phyloP scores from a whole-genome alignment of 495 filamentous ascomycete genomes.

The Tetracladium marchalianum region DNA sequence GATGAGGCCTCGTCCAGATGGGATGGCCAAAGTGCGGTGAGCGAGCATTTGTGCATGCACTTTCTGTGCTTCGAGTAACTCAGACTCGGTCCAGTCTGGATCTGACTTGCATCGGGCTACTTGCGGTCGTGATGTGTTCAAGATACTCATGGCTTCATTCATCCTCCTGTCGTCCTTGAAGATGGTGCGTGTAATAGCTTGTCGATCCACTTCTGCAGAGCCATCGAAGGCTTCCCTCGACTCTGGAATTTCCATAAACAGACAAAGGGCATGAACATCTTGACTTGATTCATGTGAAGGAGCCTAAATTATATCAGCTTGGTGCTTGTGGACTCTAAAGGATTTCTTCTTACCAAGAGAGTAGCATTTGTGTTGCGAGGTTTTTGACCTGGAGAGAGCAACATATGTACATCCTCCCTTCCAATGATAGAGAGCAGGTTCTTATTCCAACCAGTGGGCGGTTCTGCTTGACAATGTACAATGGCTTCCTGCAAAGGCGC shows the following conservation, averaged over 20 bases:
- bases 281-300: slow-evolving; percentile 55
- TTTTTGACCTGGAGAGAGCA: slow-evolving; percentile 40
- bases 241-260: slow-evolving; percentile 47
- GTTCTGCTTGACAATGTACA: slow-evolving; percentile 65
- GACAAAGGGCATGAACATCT: slow-evolving; percentile 67
- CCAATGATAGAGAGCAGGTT: slow-evolving; percentile 65
- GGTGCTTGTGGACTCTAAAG: neutral
- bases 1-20: slow-evolving; percentile 73
- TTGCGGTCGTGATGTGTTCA: slow-evolving; percentile 68
- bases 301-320: slow-evolving; percentile 23
- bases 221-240: slow-evolving; percentile 50
- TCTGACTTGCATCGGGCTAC: slow-evolving; percentile 67
- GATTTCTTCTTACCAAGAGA: slow-evolving; percentile 21
- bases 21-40: slow-evolving; percentile 76
- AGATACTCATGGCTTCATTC: slow-evolving; percentile 64
- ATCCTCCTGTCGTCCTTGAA: slow-evolving; percentile 88
- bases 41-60: slow-evolving; percentile 76
- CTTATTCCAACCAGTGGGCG: slow-evolving; percentile 65
- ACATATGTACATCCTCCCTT: slow-evolving; percentile 67
- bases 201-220: slow-evolving; percentile 66
- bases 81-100: slow-evolving; percentile 70
- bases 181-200: slow-evolving; percentile 69
- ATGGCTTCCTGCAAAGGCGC: slow-evolving; percentile 79
- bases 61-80: slow-evolving; percentile 90
- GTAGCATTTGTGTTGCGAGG: slow-evolving; percentile 24